Evolutionary conservation across 1,284 basidiomycete genomes (phyloP).

Genomic region (Cerrena zonata): DNA sequence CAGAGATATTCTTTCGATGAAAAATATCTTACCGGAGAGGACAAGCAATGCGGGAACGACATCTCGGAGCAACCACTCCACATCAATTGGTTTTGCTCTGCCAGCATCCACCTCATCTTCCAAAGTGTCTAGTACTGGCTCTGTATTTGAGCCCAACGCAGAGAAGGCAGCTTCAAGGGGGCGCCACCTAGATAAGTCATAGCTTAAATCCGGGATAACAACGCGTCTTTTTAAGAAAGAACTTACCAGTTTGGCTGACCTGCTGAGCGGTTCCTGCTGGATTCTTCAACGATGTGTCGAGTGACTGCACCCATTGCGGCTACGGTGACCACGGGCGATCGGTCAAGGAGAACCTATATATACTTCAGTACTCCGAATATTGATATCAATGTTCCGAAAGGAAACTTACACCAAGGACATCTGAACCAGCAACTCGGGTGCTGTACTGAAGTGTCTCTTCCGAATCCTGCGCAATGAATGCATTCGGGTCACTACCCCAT

Average conservation of each 20-base stretch:
- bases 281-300: slow-evolving; percentile 49
- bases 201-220: slow-evolving; percentile 4
- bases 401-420: slow-evolving; percentile 67
- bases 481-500: slow-evolving; percentile 85
- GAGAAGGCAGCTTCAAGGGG: slow-evolving; percentile 80
- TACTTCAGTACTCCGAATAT: slow-evolving; percentile 4
- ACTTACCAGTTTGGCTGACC: slow-evolving; percentile 52
- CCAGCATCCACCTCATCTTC: slow-evolving; percentile 70
- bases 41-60: slow-evolving; percentile 76
- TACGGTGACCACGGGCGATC: slow-evolving; percentile 53
- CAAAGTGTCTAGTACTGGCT: slow-evolving; percentile 69
- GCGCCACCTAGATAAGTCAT: slow-evolving; percentile 65
- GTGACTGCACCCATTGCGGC: slow-evolving; percentile 54
- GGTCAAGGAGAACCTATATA: slow-evolving; percentile 66
- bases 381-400: not conserved
- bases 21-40: slow-evolving; percentile 47
- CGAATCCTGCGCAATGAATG: slow-evolving; percentile 91
- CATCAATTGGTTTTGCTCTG: slow-evolving; percentile 63
- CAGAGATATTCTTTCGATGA: not conserved
- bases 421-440: slow-evolving; percentile 78
- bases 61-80: slow-evolving; percentile 69
- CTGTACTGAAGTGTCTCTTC: slow-evolving; percentile 83
- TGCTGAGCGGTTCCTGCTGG: slow-evolving; percentile 47
- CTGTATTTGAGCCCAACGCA: slow-evolving; percentile 78
- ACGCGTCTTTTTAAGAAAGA: not conserved